Evolutionary conservation across 768 basidiomycete genomes (phyloP).

Genomic region (Suillus luteus): DNA sequence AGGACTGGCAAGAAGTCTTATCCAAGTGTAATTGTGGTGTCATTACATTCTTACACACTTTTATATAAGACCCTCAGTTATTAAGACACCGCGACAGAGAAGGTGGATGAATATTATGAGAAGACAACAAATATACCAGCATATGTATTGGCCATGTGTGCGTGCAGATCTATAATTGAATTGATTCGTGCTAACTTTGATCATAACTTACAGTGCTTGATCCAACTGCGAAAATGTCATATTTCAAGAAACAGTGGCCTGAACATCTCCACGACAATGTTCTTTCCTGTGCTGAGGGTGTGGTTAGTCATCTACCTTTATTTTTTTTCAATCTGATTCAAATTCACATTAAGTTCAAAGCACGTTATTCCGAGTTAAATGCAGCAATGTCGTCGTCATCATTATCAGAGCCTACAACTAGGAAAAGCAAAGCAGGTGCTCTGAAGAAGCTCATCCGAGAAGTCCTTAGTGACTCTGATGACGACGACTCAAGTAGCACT

Average conservation of each 20-base stretch:
- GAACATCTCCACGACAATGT: neutral
- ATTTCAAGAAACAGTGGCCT: neutral
- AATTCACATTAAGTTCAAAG: neutral
- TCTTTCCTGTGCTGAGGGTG: neutral
- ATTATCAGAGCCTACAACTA: neutral
- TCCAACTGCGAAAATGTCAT: neutral
- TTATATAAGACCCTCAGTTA: too few species aligned
- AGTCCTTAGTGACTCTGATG: neutral
- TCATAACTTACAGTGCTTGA: neutral
- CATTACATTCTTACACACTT: too few species aligned
- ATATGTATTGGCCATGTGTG: neutral
- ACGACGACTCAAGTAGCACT: neutral
- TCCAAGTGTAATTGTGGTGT: too few species aligned
- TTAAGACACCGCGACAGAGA: too few species aligned
- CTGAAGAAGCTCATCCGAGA: neutral
- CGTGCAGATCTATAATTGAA: neutral
- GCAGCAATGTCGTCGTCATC: neutral
- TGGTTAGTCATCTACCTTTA: neutral
- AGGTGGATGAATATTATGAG: neutral
- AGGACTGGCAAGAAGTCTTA: too few species aligned
- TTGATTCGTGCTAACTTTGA: neutral
- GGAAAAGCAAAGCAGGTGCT: neutral
- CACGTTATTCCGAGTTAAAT: neutral
- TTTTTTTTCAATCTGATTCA: constrained; percentile 2
- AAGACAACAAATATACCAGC: neutral